A percentile compares a stretch with the other conserved stretches of the same genome.
Conservation (phyloP, 768 basidiomycete species). For the Boletus speciosus region DNA sequence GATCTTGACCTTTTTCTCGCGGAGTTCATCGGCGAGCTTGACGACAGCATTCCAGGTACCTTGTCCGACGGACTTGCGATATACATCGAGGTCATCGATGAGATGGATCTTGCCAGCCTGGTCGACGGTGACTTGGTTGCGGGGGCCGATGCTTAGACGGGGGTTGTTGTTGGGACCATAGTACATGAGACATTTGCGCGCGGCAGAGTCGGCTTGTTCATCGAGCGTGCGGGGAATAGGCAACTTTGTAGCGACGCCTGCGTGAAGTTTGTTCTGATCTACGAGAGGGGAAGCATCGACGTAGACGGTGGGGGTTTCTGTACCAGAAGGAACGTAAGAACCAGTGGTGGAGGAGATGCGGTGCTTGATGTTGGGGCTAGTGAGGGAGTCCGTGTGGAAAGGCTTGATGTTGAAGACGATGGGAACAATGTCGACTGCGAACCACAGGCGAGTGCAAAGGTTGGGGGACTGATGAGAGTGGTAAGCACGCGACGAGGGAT, state of each 20-base stretch:
- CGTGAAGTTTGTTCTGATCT: slow-evolving; percentile 36
- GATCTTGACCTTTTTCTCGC: slow-evolving; percentile 83
- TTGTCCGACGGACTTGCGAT: slow-evolving; percentile 63
- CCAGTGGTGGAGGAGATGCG: slow-evolving; percentile 77
- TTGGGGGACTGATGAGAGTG: slow-evolving; percentile 56
- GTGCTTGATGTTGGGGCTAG: slow-evolving; percentile 77
- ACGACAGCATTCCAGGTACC: slow-evolving; percentile 80
- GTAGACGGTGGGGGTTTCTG: slow-evolving; percentile 71
- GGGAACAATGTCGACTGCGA: slow-evolving; percentile 80
- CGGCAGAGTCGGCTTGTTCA: slow-evolving; percentile 84
- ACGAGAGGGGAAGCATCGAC: slow-evolving; percentile 55
- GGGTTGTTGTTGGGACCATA: slow-evolving; percentile 83
- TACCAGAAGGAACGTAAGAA: slow-evolving; percentile 72
- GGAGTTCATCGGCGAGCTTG: slow-evolving; percentile 80
- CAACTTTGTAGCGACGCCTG: slow-evolving; percentile 52
- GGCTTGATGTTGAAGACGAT: slow-evolving; percentile 84
- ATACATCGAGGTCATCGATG: slow-evolving; percentile 78
- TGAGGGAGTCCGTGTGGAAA: slow-evolving; percentile 74
- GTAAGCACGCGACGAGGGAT: slow-evolving; percentile 17
- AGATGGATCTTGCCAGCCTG: slow-evolving; percentile 83
- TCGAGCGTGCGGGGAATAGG: slow-evolving; percentile 76
- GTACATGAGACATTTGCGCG: slow-evolving; percentile 80
- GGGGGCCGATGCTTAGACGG: slow-evolving; percentile 73
- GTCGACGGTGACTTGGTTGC: slow-evolving; percentile 87
- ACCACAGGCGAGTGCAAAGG: slow-evolving; percentile 82